These are phyloP conservation scores for Hypoxylon lenormandii DNA, from an alignment of 495 filamentous ascomycete species.

Conservation along the genomic window DNA sequence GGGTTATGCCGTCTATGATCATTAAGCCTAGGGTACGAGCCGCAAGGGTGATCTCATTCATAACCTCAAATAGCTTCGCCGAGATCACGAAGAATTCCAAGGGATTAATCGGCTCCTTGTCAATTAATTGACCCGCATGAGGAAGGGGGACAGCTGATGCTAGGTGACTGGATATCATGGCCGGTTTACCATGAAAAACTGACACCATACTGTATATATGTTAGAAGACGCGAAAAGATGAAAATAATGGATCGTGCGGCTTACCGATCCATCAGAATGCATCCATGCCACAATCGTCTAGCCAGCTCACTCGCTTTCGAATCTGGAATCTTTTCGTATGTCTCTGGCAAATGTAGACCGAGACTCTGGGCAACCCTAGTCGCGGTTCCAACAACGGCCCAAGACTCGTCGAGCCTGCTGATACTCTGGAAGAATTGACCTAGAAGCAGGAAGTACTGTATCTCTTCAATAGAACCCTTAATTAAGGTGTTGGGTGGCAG, in stretches of 20 bases:
- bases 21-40: neutral
- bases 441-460: neutral
- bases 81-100: neutral
- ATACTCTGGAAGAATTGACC: neutral
- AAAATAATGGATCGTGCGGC: neutral
- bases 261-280: neutral
- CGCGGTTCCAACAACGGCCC: neutral
- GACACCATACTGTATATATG: neutral
- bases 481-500: neutral
- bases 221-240: neutral
- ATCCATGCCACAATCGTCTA: neutral
- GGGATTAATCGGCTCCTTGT: neutral
- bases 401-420: neutral
- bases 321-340: neutral
- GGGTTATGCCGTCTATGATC: too few species aligned
- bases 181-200: neutral
- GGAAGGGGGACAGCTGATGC: neutral
- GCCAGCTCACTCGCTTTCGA: neutral
- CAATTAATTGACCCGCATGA: neutral
- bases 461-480: neutral
- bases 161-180: neutral
- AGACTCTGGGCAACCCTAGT: neutral
- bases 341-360: neutral
- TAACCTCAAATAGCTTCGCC: neutral
- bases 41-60: neutral